Evolutionary conservation across 305 asterid species (phyloP).

Genomic region (Fraxinus greggii): DNA sequence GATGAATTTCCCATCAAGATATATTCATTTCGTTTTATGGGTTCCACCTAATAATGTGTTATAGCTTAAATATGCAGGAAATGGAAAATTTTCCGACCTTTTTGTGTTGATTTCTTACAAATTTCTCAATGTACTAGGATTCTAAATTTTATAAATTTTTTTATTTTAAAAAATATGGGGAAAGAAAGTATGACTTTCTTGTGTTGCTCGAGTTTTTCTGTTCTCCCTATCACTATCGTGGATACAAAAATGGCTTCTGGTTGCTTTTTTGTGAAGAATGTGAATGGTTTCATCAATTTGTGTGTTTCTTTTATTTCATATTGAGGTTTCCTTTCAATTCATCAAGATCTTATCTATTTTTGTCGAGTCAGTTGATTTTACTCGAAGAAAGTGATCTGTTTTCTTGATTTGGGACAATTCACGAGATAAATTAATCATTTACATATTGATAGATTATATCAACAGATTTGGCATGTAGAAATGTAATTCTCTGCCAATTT

Average conservation of each 20-base stretch:
- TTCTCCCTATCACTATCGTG: background rate
- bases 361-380: background rate
- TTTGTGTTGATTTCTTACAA: background rate
- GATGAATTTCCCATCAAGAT: background rate
- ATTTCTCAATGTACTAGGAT: background rate
- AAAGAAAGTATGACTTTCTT: background rate
- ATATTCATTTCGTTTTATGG: background rate
- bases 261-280: background rate
- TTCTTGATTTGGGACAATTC: background rate
- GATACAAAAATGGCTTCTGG: background rate
- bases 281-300: background rate
- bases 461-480: no score
- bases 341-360: background rate
- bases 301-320: background rate
- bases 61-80: background rate
- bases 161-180: background rate
- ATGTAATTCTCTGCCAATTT: background rate
- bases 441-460: no score
- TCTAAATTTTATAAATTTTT: background rate
- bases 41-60: background rate
- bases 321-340: background rate
- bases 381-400: background rate
- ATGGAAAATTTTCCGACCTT: background rate
- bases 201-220: background rate
- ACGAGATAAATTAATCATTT: background rate